Evolutionary conservation across 1,284 basidiomycete genomes (phyloP).

Genomic region (Ustilago trichophora): DNA sequence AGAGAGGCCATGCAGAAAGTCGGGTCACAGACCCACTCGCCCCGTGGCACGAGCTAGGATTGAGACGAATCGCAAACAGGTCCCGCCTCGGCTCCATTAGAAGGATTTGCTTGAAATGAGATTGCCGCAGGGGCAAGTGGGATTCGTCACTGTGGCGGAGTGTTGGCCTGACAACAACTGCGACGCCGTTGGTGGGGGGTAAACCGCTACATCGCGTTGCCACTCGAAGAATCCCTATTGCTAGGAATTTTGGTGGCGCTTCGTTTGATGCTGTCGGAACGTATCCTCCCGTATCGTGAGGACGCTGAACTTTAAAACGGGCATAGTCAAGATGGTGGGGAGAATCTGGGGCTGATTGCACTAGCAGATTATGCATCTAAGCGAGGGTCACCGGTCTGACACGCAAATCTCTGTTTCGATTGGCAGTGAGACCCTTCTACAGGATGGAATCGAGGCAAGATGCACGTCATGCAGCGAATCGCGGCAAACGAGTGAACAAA

Average conservation of each 20-base stretch:
- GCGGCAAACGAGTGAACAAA: too few relatives aligned
- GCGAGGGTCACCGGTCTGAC: constrained; percentile 7
- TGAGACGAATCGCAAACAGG: not conserved
- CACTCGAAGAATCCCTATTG: not conserved
- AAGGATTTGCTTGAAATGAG: too few relatives aligned
- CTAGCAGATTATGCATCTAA: not conserved
- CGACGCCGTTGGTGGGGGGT: not conserved
- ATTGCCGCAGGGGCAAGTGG: constrained; percentile 1
- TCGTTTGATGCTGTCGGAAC: not conserved
- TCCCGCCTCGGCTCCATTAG: not conserved
- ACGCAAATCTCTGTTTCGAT: not conserved
- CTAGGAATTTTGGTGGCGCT: constrained; percentile 5
- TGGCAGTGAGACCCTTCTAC: too few relatives aligned
- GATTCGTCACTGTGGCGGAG: not conserved
- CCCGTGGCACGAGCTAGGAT: too few relatives aligned
- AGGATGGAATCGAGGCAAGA: too few relatives aligned
- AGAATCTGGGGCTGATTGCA: too few relatives aligned
- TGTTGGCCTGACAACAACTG: not conserved
- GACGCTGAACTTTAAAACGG: not conserved
- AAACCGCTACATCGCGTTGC: not conserved
- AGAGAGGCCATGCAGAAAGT: too few relatives aligned
- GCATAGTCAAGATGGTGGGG: not conserved
- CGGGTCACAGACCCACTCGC: too few relatives aligned
- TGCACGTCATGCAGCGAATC: not conserved
- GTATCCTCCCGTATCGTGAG: not conserved